Evolutionary conservation across 2,329 filamentous ascomycete species (phyloP), one percentile per base, ranked within the genome.

Genomic region (Trichophyton schoenleinii): DNA sequence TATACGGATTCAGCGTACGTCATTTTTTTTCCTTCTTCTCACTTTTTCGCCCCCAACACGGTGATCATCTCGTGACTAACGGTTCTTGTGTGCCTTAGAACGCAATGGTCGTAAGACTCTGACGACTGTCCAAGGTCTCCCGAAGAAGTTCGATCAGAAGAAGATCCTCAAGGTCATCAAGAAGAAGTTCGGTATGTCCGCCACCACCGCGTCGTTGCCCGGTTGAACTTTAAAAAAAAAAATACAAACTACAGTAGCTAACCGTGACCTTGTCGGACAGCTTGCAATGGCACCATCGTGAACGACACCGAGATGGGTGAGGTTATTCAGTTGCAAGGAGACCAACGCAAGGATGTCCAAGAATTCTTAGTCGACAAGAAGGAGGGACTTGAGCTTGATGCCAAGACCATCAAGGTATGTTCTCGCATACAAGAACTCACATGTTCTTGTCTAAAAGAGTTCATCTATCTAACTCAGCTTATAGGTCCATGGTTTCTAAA

Each of bases 61-160:
- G 34, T 38, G 34, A 38, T 38, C 34, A 53, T 53, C 57, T 59
- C 58, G 57, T 25, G 58, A 53, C 15, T 42, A 38, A 59, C 55
- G 58, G 57, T 18, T 8, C 67, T 69, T 67, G 72, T 66, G 44
- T 48, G 44, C 4, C 58, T 65, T 77, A 97, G 92, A 99, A 82
- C 94, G 94, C 81, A 99, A 99, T 97, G 94, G 94, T 86, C 94
- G 94, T 79, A 99, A 99, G 86, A 97, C 94, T 82, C 84, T 99
- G 88, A 99, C 94, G 72, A 99, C 94, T 72, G 91, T 99, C 73
- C 92, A 97, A 85, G 94, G 94, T 79, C 87, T 99, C 73, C 92
- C 94, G 67, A 94, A 94, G 83, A 96, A 97, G 77, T 97, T 96
- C 75, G 92, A 96, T 80, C 91, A 94, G 80, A 97, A 96, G 86